These are phyloP conservation scores for Mariannaea elegans DNA, from an alignment of 2,329 filamentous ascomycete genomes.

Conservation along the genomic window DNA sequence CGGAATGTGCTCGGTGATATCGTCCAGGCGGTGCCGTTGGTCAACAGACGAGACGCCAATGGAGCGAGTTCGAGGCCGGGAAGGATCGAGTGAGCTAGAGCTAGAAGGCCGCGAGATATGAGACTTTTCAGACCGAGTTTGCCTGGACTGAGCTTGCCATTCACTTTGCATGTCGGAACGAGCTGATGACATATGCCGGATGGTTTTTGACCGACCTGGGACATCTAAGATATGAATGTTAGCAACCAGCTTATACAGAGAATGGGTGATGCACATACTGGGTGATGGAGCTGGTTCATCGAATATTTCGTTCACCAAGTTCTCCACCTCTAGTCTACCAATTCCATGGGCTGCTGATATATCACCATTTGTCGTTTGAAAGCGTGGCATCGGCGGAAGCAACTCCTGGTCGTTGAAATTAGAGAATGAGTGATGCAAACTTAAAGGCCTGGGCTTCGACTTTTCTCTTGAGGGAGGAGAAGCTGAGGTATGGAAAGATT, in stretches of 20 bases:
- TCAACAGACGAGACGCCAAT: slow-evolving; percentile 25
- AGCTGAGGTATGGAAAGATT: slow-evolving; percentile 35
- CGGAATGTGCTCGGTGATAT: slow-evolving; percentile 49
- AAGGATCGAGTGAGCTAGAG: slow-evolving; percentile 35
- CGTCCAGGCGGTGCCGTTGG: slow-evolving; percentile 37
- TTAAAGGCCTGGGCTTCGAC: slow-evolving; percentile 34
- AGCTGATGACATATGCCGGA: slow-evolving; percentile 19
- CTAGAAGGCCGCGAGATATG: slow-evolving; percentile 35
- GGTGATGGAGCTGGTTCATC: slow-evolving; percentile 35
- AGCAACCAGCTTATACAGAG: not conserved
- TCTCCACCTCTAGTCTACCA: slow-evolving; percentile 31
- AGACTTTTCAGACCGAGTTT: slow-evolving; percentile 26
- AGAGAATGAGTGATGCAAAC: slow-evolving; percentile 31
- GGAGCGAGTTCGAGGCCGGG: slow-evolving; percentile 34
- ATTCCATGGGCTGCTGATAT: slow-evolving; percentile 19
- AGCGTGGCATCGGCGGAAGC: slow-evolving; percentile 28
- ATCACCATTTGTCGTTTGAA: slow-evolving; percentile 30
- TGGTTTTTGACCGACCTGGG: slow-evolving; percentile 22
- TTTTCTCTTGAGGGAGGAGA: slow-evolving; percentile 11
- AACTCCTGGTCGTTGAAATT: slow-evolving; percentile 22
- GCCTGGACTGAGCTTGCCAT: slow-evolving; percentile 15
- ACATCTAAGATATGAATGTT: slow-evolving; percentile 19
- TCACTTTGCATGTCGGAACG: slow-evolving; percentile 28
- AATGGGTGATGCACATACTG: slow-evolving; percentile 7
- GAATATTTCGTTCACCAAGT: slow-evolving; percentile 19